phyloP scores from a whole-genome alignment of 306 rosid genomes.

The Cucumis cinereus region DNA sequence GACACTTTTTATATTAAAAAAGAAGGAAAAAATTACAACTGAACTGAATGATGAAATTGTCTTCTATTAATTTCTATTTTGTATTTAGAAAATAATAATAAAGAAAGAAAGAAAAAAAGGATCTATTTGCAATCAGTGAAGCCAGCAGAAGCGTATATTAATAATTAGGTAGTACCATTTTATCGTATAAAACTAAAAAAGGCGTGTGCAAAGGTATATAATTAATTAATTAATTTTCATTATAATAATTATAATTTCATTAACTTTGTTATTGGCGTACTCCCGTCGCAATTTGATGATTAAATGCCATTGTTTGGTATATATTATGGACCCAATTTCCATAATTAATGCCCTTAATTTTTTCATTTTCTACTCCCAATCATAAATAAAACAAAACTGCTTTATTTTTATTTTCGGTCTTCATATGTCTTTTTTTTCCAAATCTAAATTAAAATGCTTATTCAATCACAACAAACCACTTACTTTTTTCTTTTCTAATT shows the following conservation, averaged over 20 bases:
- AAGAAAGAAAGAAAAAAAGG: neutral
- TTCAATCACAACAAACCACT: neutral
- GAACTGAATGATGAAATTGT: neutral
- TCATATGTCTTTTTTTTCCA: neutral
- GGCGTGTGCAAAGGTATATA: neutral
- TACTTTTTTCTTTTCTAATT: neutral
- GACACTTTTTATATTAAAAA: too few species aligned
- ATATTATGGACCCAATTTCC: neutral
- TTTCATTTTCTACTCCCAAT: neutral
- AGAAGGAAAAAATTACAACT: too few species aligned
- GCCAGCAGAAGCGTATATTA: neutral
- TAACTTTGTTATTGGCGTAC: neutral
- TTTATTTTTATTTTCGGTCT: neutral
- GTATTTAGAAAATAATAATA: too few species aligned
- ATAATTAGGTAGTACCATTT: neutral
- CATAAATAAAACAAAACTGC: neutral
- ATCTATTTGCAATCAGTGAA: neutral
- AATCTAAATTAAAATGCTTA: neutral
- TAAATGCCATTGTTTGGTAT: neutral
- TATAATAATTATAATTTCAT: neutral
- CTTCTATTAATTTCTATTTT: neutral
- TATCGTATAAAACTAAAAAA: neutral
- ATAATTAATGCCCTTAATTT: neutral
- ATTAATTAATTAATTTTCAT: neutral
- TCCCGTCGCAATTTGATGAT: slow-evolving; percentile 1